A percentile compares a stretch with the other conserved stretches of the same genome.
These are phyloP conservation scores for Pinus taeda DNA, from an alignment of 75 land plant genomes.

Conservation along the genomic window DNA sequence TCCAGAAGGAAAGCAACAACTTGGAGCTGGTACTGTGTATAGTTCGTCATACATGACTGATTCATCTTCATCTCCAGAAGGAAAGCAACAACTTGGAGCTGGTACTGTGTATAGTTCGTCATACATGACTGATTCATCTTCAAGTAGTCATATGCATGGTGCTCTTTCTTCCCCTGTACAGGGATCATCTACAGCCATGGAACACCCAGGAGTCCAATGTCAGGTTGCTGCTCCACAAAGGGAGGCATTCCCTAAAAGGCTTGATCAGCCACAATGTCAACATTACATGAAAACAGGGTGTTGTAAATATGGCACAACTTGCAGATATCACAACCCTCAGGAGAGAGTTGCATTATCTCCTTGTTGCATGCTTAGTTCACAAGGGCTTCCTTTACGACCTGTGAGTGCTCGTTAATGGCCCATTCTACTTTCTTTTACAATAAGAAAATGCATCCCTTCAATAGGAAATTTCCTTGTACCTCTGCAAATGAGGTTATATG, in stretches of 20 bases:
- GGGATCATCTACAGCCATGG: background rate
- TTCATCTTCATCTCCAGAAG: conserved; percentile 9
- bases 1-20: background rate
- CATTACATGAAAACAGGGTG: conserved; percentile 51
- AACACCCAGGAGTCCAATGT: background rate
- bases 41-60: background rate
- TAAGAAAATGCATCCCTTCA: too few species aligned
- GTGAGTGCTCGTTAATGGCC: conserved; percentile 21
- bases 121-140: background rate
- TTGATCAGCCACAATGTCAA: conserved; percentile 44
- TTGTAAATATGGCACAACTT: conserved; percentile 37
- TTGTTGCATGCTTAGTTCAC: conserved; percentile 28
- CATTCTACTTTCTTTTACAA: too few species aligned
- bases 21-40: background rate
- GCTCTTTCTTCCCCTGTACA: conserved; percentile 6
- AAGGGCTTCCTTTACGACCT: conserved; percentile 18
- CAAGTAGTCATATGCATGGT: conserved; percentile 2
- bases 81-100: background rate
- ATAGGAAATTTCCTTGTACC: too few species aligned
- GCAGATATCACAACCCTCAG: conserved; percentile 62
- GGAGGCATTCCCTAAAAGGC: conserved; percentile 48
- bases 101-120: background rate
- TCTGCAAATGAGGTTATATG: too few species aligned
- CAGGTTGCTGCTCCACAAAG: conserved; percentile 27
- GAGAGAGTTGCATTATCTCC: conserved; percentile 12